Conservation (phyloP, 306 rosid genomes). For the Dalbergia oliveri region DNA sequence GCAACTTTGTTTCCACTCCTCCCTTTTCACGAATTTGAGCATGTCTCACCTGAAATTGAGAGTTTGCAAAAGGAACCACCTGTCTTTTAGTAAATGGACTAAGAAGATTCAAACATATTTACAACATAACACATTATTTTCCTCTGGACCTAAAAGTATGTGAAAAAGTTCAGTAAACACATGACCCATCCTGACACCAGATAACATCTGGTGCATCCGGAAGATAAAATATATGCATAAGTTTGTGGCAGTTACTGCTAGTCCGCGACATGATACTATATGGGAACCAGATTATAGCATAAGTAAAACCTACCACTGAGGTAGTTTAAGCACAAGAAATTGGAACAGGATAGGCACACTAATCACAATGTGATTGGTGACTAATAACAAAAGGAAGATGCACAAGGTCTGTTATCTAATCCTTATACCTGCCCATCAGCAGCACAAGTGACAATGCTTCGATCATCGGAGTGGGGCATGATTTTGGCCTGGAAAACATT, state of each 20-base stretch:
- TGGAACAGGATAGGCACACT: background rate
- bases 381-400: too few relatives aligned
- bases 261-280: background rate
- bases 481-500: constrained; percentile 86
- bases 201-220: background rate
- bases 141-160: background rate
- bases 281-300: background rate
- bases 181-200: background rate
- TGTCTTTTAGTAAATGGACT: constrained; percentile 25
- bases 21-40: constrained; percentile 71
- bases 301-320: background rate
- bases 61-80: constrained; percentile 33
- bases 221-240: background rate
- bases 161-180: constrained; percentile 6
- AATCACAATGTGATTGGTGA: background rate
- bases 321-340: background rate
- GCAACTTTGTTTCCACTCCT: constrained; percentile 59
- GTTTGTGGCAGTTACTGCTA: background rate
- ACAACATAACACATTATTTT: background rate
- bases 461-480: constrained; percentile 81
- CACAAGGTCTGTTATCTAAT: background rate
- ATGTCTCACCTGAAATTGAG: constrained; percentile 80
- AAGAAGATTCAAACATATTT: constrained; percentile 1
- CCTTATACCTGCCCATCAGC: constrained; percentile 89
- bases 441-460: constrained; percentile 81